phyloP scores from a whole-genome alignment of 2,329 filamentous ascomycete species.

The Zymoseptoria pseudotritici region DNA sequence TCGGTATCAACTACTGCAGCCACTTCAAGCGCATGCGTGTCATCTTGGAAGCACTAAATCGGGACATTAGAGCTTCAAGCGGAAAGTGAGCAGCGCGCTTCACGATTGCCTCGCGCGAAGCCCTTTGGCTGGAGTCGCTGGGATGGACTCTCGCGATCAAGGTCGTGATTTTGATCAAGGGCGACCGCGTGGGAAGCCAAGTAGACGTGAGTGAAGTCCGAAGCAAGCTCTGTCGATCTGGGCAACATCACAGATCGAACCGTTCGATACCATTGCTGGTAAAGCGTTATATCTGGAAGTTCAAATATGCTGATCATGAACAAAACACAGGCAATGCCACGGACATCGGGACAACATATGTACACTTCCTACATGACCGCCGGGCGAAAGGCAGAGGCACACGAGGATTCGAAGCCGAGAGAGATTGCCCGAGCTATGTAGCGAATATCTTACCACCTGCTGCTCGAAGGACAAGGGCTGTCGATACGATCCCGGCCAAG shows the following conservation, averaged over 20 bases:
- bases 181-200: slow-evolving; percentile 19
- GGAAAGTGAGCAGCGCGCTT: not conserved
- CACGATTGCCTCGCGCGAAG: not conserved
- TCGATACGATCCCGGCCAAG: slow-evolving; percentile 85
- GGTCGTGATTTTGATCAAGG: slow-evolving; percentile 21
- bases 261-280: not conserved
- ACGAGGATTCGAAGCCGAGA: slow-evolving; percentile 67
- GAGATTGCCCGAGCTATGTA: slow-evolving; percentile 82
- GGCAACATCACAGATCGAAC: not conserved
- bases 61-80: not conserved
- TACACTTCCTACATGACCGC: slow-evolving; percentile 80
- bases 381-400: slow-evolving; percentile 66
- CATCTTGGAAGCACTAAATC: not conserved
- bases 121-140: slow-evolving; percentile 6
- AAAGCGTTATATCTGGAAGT: not conserved
- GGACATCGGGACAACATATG: slow-evolving; percentile 30
- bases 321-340: slow-evolving; percentile 24
- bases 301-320: not conserved
- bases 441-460: slow-evolving; percentile 85
- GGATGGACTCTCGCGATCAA: slow-evolving; percentile 22
- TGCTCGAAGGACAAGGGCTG: slow-evolving; percentile 64
- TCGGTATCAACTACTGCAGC: not conserved
- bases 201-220: slow-evolving; percentile 11
- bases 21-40: not conserved
- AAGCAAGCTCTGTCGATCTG: not conserved